phyloP scores from a whole-genome alignment of 2,329 filamentous ascomycete species.

The Diaporthe ampelina region DNA sequence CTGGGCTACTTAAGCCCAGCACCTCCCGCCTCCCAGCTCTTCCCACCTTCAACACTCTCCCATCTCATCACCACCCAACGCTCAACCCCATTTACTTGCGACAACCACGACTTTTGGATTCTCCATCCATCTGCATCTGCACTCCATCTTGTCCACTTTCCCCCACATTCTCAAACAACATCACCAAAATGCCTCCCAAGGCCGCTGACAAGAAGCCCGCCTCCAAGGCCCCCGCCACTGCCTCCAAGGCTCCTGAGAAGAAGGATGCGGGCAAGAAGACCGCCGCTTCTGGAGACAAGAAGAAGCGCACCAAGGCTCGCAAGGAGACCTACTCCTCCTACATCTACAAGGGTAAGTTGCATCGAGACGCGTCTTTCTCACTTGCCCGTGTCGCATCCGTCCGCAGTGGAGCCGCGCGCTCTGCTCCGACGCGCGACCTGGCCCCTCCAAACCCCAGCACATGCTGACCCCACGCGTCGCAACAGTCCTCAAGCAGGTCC shows the following conservation, averaged over 20 bases:
- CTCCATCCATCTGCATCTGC: constrained; percentile 42
- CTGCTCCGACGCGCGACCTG: constrained; percentile 26
- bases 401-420: not conserved
- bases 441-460: constrained; percentile 9
- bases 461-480: constrained; percentile 48
- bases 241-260: constrained; percentile 85
- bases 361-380: constrained; percentile 44
- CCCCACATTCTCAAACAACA: constrained; percentile 29
- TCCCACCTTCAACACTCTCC: constrained; percentile 60
- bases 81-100: constrained; percentile 49
- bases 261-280: constrained; percentile 99
- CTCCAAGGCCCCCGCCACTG: constrained; percentile 90
- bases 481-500: constrained; percentile 98
- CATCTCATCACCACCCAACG: constrained; percentile 52
- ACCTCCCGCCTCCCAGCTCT: constrained; percentile 61
- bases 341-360: constrained; percentile 96
- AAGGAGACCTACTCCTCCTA: constrained; percentile 99
- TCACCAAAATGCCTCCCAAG: constrained; percentile 92
- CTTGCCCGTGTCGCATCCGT: constrained; percentile 30
- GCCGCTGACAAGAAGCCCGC: constrained; percentile 99
- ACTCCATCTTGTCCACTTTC: constrained; percentile 41
- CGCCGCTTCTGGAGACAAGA: constrained; percentile 95
- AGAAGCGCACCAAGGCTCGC: constrained; percentile 99
- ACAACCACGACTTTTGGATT: constrained; percentile 44
- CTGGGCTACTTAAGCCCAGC: constrained; percentile 53